Conservation (phyloP, 2,329 filamentous ascomycete genomes). For the Dryadomyces quercus-mongolicae region DNA sequence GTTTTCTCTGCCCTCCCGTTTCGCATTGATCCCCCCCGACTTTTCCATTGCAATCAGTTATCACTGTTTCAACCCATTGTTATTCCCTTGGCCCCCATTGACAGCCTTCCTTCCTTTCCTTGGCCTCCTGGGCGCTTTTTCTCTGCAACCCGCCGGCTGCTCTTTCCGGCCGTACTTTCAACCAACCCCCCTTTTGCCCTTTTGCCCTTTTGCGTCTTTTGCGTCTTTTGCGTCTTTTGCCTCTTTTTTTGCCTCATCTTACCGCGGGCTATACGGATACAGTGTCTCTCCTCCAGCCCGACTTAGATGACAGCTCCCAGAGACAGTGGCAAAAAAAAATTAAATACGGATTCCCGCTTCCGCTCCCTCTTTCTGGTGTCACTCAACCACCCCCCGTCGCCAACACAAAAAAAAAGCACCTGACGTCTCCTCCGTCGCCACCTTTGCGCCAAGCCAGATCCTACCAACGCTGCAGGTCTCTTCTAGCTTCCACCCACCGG, state of each 20-base stretch:
- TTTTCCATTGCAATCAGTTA: slow-evolving; percentile 2
- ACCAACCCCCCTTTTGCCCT: neutral
- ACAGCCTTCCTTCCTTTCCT: neutral
- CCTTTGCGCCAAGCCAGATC: slow-evolving; percentile 1
- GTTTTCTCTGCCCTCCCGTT: neutral
- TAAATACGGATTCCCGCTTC: neutral
- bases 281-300: neutral
- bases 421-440: slow-evolving; percentile 2
- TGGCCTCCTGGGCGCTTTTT: neutral
- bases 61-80: neutral
- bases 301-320: neutral
- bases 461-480: neutral
- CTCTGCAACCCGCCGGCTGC: neutral
- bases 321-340: neutral
- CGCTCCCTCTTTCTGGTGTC: neutral
- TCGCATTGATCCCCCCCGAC: slow-evolving; percentile 4
- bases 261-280: neutral
- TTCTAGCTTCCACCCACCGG: neutral
- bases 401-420: slow-evolving; percentile 4
- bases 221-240: neutral
- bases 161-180: neutral
- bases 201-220: neutral
- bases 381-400: neutral
- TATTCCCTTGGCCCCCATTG: neutral
- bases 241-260: neutral